Percentiles rank a stretch among this genome's conserved stretches.
phyloP scores from a whole-genome alignment of 345 rosid species.

The Hibiscus mutabilis region DNA sequence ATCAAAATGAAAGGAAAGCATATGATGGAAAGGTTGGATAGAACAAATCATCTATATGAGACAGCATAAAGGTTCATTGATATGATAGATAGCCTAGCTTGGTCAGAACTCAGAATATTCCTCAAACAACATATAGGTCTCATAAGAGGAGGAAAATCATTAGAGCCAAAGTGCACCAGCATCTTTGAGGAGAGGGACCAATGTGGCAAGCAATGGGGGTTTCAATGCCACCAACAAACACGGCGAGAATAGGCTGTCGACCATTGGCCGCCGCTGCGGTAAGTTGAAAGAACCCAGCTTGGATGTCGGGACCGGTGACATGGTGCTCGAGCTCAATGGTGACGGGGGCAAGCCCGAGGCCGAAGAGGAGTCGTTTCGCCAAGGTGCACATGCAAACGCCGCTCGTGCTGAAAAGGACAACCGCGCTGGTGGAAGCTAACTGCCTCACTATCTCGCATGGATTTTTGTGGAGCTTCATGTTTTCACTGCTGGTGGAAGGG shows the following conservation, averaged over 20 bases:
- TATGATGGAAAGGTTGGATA: too few species aligned
- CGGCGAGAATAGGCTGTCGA: conserved; percentile 44
- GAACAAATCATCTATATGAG: too few species aligned
- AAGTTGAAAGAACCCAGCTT: conserved; percentile 34
- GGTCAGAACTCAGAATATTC: too few species aligned
- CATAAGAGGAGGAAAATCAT: conserved; percentile 3
- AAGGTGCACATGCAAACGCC: conserved; percentile 95
- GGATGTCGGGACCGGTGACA: conserved; percentile 28
- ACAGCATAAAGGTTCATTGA: too few species aligned
- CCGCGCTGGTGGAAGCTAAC: conserved; percentile 60
- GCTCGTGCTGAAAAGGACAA: conserved; percentile 72
- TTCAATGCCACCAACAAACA: conserved; percentile 78
- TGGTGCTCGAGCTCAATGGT: conserved; percentile 68
- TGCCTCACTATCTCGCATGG: conserved; percentile 44
- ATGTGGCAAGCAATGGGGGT: conserved; percentile 82
- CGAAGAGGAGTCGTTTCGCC: conserved; percentile 77
- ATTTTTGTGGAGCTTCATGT: conserved; percentile 9
- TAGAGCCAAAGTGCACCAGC: conserved; percentile 98
- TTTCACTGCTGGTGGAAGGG: not conserved
- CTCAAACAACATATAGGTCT: too few species aligned
- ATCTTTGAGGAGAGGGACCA: conserved; percentile 85
- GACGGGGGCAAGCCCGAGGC: conserved; percentile 78
- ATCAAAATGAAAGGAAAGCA: too few species aligned
- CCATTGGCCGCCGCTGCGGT: conserved; percentile 13
- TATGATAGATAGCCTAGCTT: too few species aligned